A percentile compares a stretch with the other conserved stretches of the same genome.
These are phyloP conservation scores for Stephania japonica DNA, from an alignment of 164 flowering plant species.

Conservation along the genomic window DNA sequence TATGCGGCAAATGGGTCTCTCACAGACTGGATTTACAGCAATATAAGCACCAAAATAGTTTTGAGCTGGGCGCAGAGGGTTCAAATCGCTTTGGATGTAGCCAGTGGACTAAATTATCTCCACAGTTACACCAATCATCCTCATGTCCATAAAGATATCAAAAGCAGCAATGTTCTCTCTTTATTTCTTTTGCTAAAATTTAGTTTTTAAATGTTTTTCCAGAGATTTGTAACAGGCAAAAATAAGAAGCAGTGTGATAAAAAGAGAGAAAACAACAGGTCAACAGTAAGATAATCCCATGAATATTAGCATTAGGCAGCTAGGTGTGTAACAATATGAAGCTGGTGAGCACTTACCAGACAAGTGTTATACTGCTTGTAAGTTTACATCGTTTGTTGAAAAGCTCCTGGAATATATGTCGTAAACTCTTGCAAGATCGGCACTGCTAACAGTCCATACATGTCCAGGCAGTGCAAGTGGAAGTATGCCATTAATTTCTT, in stretches of 20 bases:
- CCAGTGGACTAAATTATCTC: conserved; percentile 71
- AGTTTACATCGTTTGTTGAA: conserved; percentile 6
- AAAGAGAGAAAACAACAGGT: too few species aligned
- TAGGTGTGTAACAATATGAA: neutral
- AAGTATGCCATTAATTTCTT: conserved; percentile 33
- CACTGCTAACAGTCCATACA: conserved; percentile 54
- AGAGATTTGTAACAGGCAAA: too few species aligned
- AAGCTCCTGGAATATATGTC: conserved; percentile 39
- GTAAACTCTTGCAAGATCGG: conserved; percentile 44
- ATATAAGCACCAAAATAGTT: conserved; percentile 14
- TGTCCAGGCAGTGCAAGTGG: conserved; percentile 55
- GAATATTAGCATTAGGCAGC: neutral
- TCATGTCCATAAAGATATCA: conserved; percentile 69
- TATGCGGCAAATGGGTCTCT: conserved; percentile 60
- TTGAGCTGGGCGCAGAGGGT: conserved; percentile 61
- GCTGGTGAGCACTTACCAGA: neutral
- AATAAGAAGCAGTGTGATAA: too few species aligned
- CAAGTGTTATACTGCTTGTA: neutral
- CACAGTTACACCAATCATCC: conserved; percentile 60
- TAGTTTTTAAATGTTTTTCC: too few species aligned
- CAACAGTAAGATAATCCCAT: neutral
- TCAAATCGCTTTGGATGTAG: conserved; percentile 62
- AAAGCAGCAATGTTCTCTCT: conserved; percentile 30
- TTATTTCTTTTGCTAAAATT: too few species aligned
- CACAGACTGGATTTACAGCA: conserved; percentile 52